A percentile compares a stretch with the other conserved stretches of the same genome.
Conservation (phyloP, 768 basidiomycete species). For the Wakefieldia striispora region DNA sequence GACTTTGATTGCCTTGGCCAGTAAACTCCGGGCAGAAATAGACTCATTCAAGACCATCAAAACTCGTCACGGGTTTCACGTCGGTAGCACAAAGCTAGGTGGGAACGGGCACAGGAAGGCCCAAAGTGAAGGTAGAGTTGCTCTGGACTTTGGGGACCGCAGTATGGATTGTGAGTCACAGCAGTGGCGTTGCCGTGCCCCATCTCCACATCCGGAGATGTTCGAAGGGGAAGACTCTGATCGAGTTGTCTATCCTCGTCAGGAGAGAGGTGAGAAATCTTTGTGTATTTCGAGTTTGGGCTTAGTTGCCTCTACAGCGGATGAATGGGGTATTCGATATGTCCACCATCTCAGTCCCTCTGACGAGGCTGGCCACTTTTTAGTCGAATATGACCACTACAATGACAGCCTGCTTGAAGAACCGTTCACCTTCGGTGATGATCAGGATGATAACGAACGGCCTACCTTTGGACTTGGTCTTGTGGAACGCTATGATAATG, state of each 20-base stretch:
- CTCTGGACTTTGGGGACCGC: constrained; percentile 35
- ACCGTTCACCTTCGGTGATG: constrained; percentile 18
- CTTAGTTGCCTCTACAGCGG: constrained; percentile 19
- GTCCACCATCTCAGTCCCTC: constrained; percentile 1
- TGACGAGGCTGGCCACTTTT: constrained; percentile 21
- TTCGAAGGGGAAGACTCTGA: constrained; percentile 18
- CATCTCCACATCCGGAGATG: constrained; percentile 18
- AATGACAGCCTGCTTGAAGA: constrained; percentile 28
- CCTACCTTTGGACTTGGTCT: constrained; percentile 19
- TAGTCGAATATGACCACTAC: constrained; percentile 19
- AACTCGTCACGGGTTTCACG: background rate
- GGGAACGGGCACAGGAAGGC: constrained; percentile 48
- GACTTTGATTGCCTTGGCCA: constrained; percentile 30
- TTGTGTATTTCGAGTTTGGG: background rate
- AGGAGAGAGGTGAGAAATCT: constrained; percentile 18
- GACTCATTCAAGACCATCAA: constrained; percentile 7
- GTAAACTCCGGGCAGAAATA: constrained; percentile 17
- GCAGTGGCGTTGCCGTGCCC: constrained; percentile 25
- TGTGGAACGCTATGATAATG: background rate
- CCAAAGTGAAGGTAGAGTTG: constrained; percentile 42
- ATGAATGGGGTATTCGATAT: constrained; percentile 31
- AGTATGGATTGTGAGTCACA: constrained; percentile 19
- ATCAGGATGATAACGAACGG: constrained; percentile 25
- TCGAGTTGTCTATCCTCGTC: constrained; percentile 30
- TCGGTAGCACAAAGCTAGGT: background rate